Evolutionary conservation across 345 rosid genomes (phyloP).

Genomic region (Mangifera indica): DNA sequence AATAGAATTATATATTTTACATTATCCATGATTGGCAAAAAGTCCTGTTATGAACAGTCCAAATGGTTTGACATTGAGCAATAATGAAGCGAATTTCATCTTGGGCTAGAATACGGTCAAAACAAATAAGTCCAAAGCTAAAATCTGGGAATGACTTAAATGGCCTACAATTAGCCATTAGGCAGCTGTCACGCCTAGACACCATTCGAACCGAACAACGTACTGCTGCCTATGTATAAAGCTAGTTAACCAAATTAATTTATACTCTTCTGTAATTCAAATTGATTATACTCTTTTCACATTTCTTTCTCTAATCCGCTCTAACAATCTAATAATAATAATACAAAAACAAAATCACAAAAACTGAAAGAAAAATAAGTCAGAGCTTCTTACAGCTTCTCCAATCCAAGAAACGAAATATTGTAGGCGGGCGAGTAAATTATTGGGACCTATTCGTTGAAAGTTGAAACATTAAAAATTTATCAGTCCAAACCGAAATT

Average conservation of each 20-base stretch:
- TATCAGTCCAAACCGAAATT: constrained; percentile 5
- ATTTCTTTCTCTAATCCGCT: neutral
- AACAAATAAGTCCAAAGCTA: too few species aligned
- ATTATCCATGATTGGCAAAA: neutral
- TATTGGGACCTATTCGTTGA: constrained; percentile 56
- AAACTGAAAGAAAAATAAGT: neutral
- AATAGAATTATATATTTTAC: neutral
- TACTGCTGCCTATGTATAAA: neutral
- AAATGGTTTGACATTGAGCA: neutral
- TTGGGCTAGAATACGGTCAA: too few species aligned
- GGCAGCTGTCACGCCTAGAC: too few species aligned
- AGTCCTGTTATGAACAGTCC: neutral
- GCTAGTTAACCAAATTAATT: neutral
- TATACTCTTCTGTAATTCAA: neutral
- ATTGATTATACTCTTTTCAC: neutral
- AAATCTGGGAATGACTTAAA: too few species aligned
- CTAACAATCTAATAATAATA: neutral
- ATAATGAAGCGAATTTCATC: neutral
- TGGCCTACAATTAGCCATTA: too few species aligned
- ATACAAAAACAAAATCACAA: neutral
- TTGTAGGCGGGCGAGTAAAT: constrained; percentile 70
- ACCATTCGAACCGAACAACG: neutral
- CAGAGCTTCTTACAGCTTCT: constrained; percentile 62
- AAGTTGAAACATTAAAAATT: neutral
- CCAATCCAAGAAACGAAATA: constrained; percentile 82